phyloP scores from a whole-genome alignment of 2,329 filamentous ascomycete species.

The Fusarium dimerum region DNA sequence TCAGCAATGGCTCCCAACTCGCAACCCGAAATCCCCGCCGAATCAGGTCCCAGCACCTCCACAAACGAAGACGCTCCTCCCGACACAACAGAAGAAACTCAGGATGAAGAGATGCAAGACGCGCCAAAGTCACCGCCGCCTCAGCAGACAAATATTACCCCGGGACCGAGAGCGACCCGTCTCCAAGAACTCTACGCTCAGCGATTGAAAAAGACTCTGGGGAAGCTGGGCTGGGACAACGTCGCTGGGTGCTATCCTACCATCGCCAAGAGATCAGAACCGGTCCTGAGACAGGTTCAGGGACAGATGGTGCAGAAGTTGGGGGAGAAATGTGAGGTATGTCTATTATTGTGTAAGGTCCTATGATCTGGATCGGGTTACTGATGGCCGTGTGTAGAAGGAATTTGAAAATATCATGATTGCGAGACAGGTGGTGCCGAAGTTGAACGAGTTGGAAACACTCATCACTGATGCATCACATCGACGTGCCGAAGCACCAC shows the following conservation, averaged over 20 bases:
- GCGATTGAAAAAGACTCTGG: conserved; percentile 55
- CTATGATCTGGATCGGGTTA: neutral
- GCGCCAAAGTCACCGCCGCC: conserved; percentile 40
- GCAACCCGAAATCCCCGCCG: conserved; percentile 11
- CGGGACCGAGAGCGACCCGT: conserved; percentile 58
- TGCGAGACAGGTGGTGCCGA: conserved; percentile 53
- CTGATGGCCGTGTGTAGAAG: conserved; percentile 35
- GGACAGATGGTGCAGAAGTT: conserved; percentile 59
- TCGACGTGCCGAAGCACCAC: conserved; percentile 22
- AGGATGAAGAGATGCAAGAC: conserved; percentile 4
- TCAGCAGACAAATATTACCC: conserved; percentile 45
- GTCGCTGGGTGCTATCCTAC: conserved; percentile 64
- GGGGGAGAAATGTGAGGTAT: conserved; percentile 52
- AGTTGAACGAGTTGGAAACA: conserved; percentile 60
- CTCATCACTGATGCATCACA: conserved; percentile 53
- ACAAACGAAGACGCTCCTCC: neutral
- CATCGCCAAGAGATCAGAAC: conserved; percentile 52
- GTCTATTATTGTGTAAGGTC: conserved; percentile 6
- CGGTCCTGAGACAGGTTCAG: conserved; percentile 56
- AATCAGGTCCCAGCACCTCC: neutral
- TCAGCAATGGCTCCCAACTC: conserved; percentile 23
- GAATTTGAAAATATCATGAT: conserved; percentile 59
- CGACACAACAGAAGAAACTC: neutral
- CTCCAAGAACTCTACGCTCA: conserved; percentile 56
- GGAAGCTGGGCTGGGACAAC: conserved; percentile 56